Base-by-base conservation (phyloP, 169 alveolate genomes). In the Plasmodium reichenowi region DNA sequence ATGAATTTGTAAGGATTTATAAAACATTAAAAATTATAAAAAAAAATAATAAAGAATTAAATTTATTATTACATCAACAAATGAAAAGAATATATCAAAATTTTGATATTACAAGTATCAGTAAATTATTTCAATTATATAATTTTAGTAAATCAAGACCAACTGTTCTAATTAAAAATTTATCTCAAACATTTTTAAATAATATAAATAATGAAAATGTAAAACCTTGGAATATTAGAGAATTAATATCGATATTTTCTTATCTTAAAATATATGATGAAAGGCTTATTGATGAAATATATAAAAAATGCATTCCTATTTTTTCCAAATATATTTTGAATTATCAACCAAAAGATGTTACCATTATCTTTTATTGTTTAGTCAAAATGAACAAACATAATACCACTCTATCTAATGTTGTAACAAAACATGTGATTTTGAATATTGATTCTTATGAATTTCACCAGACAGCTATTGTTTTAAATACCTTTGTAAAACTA, bases 201-300 rank as follows among this genome's bases (percentile, higher is more conserved):
- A 56, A 47, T 62, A 56, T 56, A 7, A 24, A 60, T 26, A 15
- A 29, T 29, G 29, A 54, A 5, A 22, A 50, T 13, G 1, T 15
- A 47, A 29, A 48, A 52, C 91, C 91, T 20, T 83, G 91, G 91
- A 22, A 70, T 52, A 59, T 83, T 26, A 58, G 91, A 50, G 91
- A 83, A 68, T 26, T 83, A 17, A 47, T 83, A 5, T 68, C 91
- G 12, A 83, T 83, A 17, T 83, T 32, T 72, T 83, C 59, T 47
- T 83, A 43, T 72, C 58, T 83, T 45, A 68, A 72, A 52, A 83
- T 83, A 10, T 17, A 83, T 47, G 38, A 74, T 8, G 13, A 63
- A 15, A 70, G 56, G 15, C 73, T 68, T 59, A 62, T 54, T 29
- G 71, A 83, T 26, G 0, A 8, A 3, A 56, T 83, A 26, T 83